Evolutionary conservation across 108 stramenopile genomes (phyloP).

Genomic region (Cyclotella choctawhatcheeana): DNA sequence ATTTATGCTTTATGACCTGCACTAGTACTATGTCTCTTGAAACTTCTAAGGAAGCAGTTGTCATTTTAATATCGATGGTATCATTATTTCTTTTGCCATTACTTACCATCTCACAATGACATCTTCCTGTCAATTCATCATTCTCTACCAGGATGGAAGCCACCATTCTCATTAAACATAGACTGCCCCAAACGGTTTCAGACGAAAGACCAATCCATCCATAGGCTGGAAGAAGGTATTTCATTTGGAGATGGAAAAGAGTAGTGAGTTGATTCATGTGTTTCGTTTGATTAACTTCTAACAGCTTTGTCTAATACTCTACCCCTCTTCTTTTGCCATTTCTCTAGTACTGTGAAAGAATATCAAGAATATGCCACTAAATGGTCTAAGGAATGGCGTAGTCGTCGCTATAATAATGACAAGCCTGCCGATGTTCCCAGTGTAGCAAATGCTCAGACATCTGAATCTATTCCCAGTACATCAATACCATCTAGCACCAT

Average conservation of each 20-base stretch:
- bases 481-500: too few relatives aligned
- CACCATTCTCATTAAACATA: constrained; percentile 66
- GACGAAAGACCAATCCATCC: constrained; percentile 85
- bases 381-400: constrained; percentile 73
- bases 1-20: too few relatives aligned
- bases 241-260: constrained; percentile 93
- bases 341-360: constrained; percentile 54
- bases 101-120: neutral
- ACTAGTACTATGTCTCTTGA: neutral
- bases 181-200: constrained; percentile 68
- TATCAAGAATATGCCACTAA: constrained; percentile 73
- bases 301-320: neutral
- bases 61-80: neutral
- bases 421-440: constrained; percentile 6
- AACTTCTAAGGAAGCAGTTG: neutral
- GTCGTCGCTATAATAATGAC: constrained; percentile 48
- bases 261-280: constrained; percentile 49
- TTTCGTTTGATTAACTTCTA: neutral
- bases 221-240: constrained; percentile 88
- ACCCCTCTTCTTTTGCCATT: neutral
- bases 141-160: constrained; percentile 39
- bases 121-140: neutral
- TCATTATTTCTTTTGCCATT: neutral
- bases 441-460: neutral
- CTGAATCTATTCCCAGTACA: neutral